Conservation (phyloP, 164 flowering plant genomes). For the grape (Vitis vinifera) region DNA sequence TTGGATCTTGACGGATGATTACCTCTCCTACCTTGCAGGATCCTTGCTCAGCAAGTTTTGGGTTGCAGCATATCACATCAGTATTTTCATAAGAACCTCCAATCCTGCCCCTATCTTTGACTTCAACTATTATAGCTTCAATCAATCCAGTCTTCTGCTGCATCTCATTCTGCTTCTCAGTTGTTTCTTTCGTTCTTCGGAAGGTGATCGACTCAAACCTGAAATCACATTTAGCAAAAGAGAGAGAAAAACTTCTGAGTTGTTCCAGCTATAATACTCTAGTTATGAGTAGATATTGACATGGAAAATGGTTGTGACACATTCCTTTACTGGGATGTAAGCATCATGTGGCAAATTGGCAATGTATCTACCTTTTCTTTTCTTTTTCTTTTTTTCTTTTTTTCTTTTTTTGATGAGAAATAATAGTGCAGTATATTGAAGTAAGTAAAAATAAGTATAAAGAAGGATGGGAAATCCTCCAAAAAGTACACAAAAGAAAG, state of each 20-base stretch:
- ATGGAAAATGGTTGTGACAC: no score
- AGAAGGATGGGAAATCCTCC: no score
- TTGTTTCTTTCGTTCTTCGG: constrained; percentile 57
- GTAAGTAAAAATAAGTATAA: no score
- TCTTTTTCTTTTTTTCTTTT: no score
- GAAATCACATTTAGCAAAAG: constrained; percentile 10
- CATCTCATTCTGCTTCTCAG: constrained; percentile 53
- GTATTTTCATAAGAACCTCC: constrained; percentile 61
- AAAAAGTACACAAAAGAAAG: no score
- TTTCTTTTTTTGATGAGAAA: no score
- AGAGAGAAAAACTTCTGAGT: background rate
- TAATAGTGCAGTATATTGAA: no score
- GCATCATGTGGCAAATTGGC: no score
- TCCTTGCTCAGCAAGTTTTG: constrained; percentile 48
- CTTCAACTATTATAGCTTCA: constrained; percentile 79
- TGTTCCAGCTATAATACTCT: background rate
- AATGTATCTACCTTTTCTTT: no score
- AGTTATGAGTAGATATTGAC: no score
- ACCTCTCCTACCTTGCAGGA: constrained; percentile 75
- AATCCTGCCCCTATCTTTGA: constrained; percentile 71
- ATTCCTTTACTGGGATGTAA: no score
- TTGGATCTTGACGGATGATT: constrained; percentile 48
- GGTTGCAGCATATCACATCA: constrained; percentile 63
- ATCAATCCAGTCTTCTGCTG: constrained; percentile 71
- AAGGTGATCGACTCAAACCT: constrained; percentile 79